These are phyloP conservation scores for Saturnispora gosingensis DNA, from an alignment of 805 yeast species.

Conservation along the genomic window DNA sequence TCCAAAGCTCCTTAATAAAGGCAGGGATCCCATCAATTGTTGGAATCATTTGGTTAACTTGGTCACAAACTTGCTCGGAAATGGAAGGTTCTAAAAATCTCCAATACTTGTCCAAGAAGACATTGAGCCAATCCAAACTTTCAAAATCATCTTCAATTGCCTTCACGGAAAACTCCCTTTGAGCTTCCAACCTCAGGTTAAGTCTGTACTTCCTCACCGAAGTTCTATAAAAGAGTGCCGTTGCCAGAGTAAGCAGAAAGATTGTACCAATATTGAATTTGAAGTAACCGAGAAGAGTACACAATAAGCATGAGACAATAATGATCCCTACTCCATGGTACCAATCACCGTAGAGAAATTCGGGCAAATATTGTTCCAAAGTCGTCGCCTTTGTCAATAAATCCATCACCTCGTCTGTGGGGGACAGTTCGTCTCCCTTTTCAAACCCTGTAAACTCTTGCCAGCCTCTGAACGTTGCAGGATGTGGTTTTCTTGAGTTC, in stretches of 20 bases:
- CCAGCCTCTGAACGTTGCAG: conserved; percentile 83
- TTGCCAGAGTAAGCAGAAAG: conserved; percentile 56
- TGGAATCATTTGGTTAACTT: conserved; percentile 76
- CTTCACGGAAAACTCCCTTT: conserved; percentile 74
- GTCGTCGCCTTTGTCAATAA: conserved; percentile 60
- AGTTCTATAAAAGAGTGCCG: conserved; percentile 68
- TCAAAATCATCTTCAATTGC: conserved; percentile 84
- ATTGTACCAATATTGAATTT: conserved; percentile 73
- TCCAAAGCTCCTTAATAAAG: conserved; percentile 74
- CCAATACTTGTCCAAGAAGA: conserved; percentile 89
- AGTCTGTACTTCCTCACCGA: conserved; percentile 75
- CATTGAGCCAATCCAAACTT: conserved; percentile 92
- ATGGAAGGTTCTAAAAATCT: conserved; percentile 79
- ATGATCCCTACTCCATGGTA: conserved; percentile 78
- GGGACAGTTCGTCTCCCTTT: conserved; percentile 50
- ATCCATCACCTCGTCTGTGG: conserved; percentile 67
- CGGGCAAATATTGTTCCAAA: conserved; percentile 68
- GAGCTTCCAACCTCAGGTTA: conserved; percentile 65
- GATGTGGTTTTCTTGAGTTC: conserved; percentile 38
- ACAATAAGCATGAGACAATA: conserved; percentile 55
- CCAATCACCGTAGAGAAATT: conserved; percentile 87
- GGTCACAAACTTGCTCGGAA: conserved; percentile 76
- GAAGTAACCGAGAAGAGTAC: conserved; percentile 74
- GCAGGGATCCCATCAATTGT: conserved; percentile 64
- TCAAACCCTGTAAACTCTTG: conserved; percentile 87